Percentiles rank a stretch among this genome's conserved stretches.
phyloP scores from a whole-genome alignment of 106 monocot species.

The Dactylorhiza incarnata region DNA sequence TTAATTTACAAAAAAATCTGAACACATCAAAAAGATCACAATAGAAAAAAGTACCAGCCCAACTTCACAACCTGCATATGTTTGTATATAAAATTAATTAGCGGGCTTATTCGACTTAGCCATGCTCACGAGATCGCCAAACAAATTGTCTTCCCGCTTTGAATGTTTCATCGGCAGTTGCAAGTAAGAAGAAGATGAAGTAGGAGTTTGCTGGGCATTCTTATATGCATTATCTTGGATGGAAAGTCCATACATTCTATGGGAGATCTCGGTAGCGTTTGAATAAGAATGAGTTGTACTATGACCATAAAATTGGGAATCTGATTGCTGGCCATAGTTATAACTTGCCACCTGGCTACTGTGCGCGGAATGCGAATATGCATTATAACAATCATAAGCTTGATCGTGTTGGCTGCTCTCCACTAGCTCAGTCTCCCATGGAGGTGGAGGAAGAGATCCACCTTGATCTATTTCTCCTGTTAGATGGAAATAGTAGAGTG shows the following conservation, averaged over 20 bases:
- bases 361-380: conserved; percentile 22
- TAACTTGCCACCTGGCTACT: conserved; percentile 22
- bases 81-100: neutral
- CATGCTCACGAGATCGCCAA: conserved; percentile 57
- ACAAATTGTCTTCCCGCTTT: conserved; percentile 49
- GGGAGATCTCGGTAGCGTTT: conserved; percentile 35
- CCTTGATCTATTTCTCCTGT: conserved; percentile 40
- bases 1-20: neutral
- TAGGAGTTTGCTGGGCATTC: conserved; percentile 4
- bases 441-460: conserved; percentile 55
- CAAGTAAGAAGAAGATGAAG: conserved; percentile 18
- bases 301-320: conserved; percentile 26
- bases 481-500: neutral
- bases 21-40: neutral
- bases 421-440: conserved; percentile 51
- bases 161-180: conserved; percentile 28
- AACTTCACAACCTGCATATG: neutral
- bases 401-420: conserved; percentile 18
- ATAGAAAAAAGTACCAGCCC: neutral
- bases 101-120: conserved; percentile 37
- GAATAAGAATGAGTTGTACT: conserved; percentile 13
- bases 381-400: neutral
- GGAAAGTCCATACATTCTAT: conserved; percentile 57
- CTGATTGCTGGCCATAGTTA: conserved; percentile 18
- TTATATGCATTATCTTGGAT: conserved; percentile 30